A percentile compares a stretch with the other conserved stretches of the same genome.
Evolutionary conservation across 371 early-diverging fungal species (phyloP).

Genomic region (Mortierella sp.): DNA sequence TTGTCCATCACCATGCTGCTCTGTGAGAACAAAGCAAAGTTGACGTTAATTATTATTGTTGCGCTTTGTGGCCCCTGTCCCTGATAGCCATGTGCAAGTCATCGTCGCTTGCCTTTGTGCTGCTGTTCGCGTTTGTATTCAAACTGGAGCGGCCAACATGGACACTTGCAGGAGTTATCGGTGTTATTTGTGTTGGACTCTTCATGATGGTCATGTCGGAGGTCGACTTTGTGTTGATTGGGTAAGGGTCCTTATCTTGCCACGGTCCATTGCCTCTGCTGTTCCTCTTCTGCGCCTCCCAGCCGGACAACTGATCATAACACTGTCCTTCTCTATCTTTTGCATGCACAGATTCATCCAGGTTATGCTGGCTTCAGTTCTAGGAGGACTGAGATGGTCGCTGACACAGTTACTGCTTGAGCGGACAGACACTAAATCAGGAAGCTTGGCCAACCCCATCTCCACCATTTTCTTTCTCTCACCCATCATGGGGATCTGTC

Average conservation of each 20-base stretch:
- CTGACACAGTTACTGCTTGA: slow-evolving; percentile 77
- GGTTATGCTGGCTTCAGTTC: slow-evolving; percentile 73
- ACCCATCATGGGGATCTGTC: slow-evolving; percentile 79
- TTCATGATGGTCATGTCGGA: slow-evolving; percentile 89
- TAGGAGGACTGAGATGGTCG: slow-evolving; percentile 75
- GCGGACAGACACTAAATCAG: slow-evolving; percentile 51
- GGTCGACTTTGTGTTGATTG: slow-evolving; percentile 79
- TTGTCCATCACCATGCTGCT: neutral
- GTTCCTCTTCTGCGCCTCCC: neutral
- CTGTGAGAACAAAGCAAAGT: neutral
- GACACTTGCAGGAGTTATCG: slow-evolving; percentile 78
- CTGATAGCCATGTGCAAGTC: slow-evolving; percentile 91
- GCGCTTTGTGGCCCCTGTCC: neutral
- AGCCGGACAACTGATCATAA: neutral
- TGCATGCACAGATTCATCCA: slow-evolving; percentile 61
- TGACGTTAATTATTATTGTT: neutral
- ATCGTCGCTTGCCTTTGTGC: slow-evolving; percentile 87
- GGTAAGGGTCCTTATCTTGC: slow-evolving; percentile 53
- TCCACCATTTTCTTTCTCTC: slow-evolving; percentile 81
- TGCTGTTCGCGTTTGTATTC: slow-evolving; percentile 91
- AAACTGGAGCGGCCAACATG: slow-evolving; percentile 82
- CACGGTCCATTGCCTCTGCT: neutral
- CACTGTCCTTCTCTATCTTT: neutral
- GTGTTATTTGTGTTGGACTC: slow-evolving; percentile 84
- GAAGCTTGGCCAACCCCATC: slow-evolving; percentile 75